phyloP scores from a whole-genome alignment of 768 basidiomycete genomes.

The Dentipellis sp. region DNA sequence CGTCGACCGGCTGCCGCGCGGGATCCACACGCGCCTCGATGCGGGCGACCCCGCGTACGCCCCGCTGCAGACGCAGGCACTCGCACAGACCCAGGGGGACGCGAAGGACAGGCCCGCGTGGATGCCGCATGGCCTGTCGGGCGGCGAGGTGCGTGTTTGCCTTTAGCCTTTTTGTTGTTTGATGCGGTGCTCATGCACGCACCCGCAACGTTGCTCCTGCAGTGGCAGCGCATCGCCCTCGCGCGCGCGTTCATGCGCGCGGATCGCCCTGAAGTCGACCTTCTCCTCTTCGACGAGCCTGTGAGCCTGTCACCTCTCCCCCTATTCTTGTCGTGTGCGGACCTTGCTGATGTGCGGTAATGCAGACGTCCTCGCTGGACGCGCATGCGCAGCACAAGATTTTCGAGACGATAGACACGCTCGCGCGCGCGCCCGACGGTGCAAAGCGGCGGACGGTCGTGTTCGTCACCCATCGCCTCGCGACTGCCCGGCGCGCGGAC shows the following conservation, averaged over 20 bases:
- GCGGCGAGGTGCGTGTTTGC: conserved; percentile 59
- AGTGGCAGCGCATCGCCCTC: conserved; percentile 87
- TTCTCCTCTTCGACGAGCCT: conserved; percentile 81
- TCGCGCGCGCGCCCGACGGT: conserved; percentile 49
- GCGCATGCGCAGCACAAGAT: conserved; percentile 73
- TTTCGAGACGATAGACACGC: conserved; percentile 63
- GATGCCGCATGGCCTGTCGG: conserved; percentile 61
- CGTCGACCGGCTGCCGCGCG: conserved; percentile 57
- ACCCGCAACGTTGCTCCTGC: conserved; percentile 6
- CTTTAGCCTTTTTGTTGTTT: neutral
- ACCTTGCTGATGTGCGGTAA: neutral
- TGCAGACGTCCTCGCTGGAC: conserved; percentile 71
- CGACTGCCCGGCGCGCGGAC: conserved; percentile 75
- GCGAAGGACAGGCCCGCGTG: conserved; percentile 21
- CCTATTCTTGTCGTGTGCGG: neutral
- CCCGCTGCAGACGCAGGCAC: conserved; percentile 27
- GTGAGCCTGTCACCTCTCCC: conserved; percentile 30
- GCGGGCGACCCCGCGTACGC: conserved; percentile 35
- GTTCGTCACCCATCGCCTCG: conserved; percentile 78
- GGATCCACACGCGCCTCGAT: conserved; percentile 66
- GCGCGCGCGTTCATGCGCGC: conserved; percentile 85
- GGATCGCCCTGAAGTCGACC: conserved; percentile 61
- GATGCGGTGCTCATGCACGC: neutral
- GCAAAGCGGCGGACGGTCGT: conserved; percentile 62
- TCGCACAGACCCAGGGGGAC: conserved; percentile 14